Evolutionary conservation across 495 filamentous ascomycete genomes (phyloP), one percentile per base, ranked within the genome.

Genomic region (Penicillium paradoxum): DNA sequence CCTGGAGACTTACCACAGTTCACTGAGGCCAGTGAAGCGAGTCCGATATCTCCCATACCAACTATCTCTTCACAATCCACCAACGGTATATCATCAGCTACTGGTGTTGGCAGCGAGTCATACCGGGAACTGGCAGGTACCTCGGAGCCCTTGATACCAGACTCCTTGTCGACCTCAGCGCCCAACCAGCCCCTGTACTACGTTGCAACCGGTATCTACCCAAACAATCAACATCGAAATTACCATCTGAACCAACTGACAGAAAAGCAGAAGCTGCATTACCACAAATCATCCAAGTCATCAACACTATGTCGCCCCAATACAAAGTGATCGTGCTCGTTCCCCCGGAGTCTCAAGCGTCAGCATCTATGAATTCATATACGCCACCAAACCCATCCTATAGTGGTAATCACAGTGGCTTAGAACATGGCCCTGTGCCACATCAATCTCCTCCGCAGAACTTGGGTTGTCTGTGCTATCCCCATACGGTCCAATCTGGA

Each of bases 261-360:
- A 27, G 29, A 7, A 25, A 24, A 19, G 2, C n/a, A 65, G 62
- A 63, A 49, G 41, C 27, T 0, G 49, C 59, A 7, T 45, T 65
- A 13, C 62, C 62, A 3, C 59, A 65, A n/a, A 60, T 65, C 2
- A 43, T 65, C 17, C 55, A 59, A 25, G 45, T 47, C 3, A 51
- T 62, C 17, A 56, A 53, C 37, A 53, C 18, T 24, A 38, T 55
- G 27, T 59, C 49, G 3, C 59, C 59, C 0, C 52, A 62, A 42
- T 53, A 56, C 1, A 55, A 59, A 9, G 55, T 59, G 0, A 62
- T 62, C 11, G 59, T 62, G 1, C 45, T 62, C 4, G 59, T 62
- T 22, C 49, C 53, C 0, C 45, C 56, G n/a, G 52, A 59, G 7
- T 42, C 45, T 1, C 14, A 37, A 0, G 51, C 41, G 3, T 21